Evolutionary conservation across 2,329 filamentous ascomycete genomes (phyloP), one percentile per base, ranked within the genome.

Genomic region (Coleophoma cylindrospora): DNA sequence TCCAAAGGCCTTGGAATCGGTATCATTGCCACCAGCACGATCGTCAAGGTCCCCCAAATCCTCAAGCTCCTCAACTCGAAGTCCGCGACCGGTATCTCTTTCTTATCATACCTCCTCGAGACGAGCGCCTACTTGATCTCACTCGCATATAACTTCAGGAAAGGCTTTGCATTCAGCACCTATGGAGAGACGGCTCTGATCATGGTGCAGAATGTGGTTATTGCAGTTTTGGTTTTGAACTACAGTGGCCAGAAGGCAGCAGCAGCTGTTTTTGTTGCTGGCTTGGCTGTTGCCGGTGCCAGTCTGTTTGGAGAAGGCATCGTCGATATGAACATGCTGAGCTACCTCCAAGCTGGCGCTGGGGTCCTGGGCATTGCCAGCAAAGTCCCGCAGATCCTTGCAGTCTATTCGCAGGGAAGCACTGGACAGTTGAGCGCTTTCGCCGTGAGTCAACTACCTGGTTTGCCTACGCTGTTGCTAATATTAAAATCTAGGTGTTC

Each of bases 41-140:
- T 97, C 61, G 91, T 99, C 75, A 99, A 99, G 74, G 84, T 99
- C 22, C 94, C 94, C 0, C 94, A 99, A 75, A 92, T 99, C 66
- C 70, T 96, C 68, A 99, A 99, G 76, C 84, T 99, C 47, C 71
- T 94, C 63, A 77, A 78, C 64, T 91, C 89, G 44, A 81, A 84
- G 63, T 96, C 90, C 45, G 84, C 91, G 27, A 81, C 83, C 41
- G 94, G 94, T 60, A 80, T 99, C 54, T 90, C 84, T 45, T 95
- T 97, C 72, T 79, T 95, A 41, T 87, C 89, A 33, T 97, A 96
- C 74, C 77, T 94, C 34, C 89, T 99, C 66, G 94, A 99, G 75
- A 96, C 91, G 9, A 78, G 81, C 50, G 83, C 86, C 51, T 92
- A 95, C 72, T 78, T 96, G 62, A 95, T 96, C 70, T 87, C 85